Conservation (phyloP, 1,284 basidiomycete species). For the Microbotryum scabiosae region DNA sequence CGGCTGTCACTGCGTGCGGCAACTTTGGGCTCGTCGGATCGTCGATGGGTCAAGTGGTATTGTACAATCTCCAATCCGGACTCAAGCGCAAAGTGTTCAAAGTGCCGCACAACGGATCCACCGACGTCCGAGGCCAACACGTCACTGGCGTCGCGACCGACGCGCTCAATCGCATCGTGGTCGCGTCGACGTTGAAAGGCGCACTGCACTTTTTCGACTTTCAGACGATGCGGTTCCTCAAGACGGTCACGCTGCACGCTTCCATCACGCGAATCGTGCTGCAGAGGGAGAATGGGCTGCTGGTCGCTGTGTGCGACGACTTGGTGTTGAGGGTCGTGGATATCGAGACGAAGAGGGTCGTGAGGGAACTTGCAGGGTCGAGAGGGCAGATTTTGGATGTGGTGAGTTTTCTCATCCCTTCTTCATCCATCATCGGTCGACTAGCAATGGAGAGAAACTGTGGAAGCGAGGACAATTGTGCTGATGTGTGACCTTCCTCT, state of each 20-base stretch:
- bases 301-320: conserved; percentile 79
- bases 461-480: no score
- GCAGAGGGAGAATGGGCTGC: conserved; percentile 76
- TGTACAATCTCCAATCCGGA: conserved; percentile 97
- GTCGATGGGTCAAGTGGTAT: conserved; percentile 62
- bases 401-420: conserved; percentile 45
- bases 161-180: conserved; percentile 67
- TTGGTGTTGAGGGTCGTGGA: conserved; percentile 75
- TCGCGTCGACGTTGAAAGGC: conserved; percentile 81
- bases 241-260: conserved; percentile 60
- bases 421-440: neutral
- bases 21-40: conserved; percentile 87
- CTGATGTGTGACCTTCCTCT: neutral
- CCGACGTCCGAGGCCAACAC: conserved; percentile 43
- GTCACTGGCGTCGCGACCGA: conserved; percentile 82
- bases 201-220: conserved; percentile 90
- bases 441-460: no score
- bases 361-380: conserved; percentile 78
- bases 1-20: conserved; percentile 87
- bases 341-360: conserved; percentile 77
- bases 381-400: conserved; percentile 72
- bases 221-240: conserved; percentile 63
- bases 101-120: conserved; percentile 30
- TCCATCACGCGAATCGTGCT: conserved; percentile 63
- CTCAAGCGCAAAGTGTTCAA: conserved; percentile 69